Conservation (phyloP, 495 filamentous ascomycete genomes). For the Penicillium mononematosum region DNA sequence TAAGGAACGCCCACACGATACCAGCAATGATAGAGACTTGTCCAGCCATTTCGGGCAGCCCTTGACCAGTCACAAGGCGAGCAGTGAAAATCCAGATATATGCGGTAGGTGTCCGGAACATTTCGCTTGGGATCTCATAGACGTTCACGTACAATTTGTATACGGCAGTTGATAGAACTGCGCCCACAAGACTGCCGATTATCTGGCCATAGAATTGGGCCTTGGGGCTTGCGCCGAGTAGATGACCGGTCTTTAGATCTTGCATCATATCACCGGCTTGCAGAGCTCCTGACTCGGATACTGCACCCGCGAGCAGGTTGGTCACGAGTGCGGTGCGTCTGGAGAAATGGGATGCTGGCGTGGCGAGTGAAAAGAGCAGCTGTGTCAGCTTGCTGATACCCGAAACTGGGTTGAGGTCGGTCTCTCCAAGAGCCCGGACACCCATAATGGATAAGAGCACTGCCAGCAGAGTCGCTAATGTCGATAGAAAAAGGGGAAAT, state of each 20-base stretch:
- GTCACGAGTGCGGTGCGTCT: slow-evolving; percentile 70
- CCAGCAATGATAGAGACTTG: slow-evolving; percentile 73
- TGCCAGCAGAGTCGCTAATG: slow-evolving; percentile 80
- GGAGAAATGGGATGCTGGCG: slow-evolving; percentile 66
- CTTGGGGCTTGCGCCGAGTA: slow-evolving; percentile 86
- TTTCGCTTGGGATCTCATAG: slow-evolving; percentile 78
- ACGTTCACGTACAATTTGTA: slow-evolving; percentile 91
- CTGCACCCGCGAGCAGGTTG: slow-evolving; percentile 92
- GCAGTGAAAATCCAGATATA: slow-evolving; percentile 98
- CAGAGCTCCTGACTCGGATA: slow-evolving; percentile 80
- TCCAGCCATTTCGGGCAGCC: slow-evolving; percentile 76
- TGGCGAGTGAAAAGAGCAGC: slow-evolving; percentile 86
- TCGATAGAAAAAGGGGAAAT: slow-evolving; percentile 64
- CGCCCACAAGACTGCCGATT: slow-evolving; percentile 85
- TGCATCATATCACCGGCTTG: slow-evolving; percentile 99
- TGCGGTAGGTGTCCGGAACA: slow-evolving; percentile 92
- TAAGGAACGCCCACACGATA: slow-evolving; percentile 65
- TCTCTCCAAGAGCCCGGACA: slow-evolving; percentile 90
- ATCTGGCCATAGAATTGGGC: slow-evolving; percentile 97
- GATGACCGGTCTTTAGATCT: slow-evolving; percentile 93
- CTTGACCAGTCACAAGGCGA: slow-evolving; percentile 87
- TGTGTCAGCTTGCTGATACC: slow-evolving; percentile 97
- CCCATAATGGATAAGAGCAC: slow-evolving; percentile 93
- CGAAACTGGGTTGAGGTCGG: slow-evolving; percentile 93
- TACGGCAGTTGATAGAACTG: slow-evolving; percentile 79